phyloP scores from a whole-genome alignment of 163 green algal genomes.

The Smithsoniella earleae region DNA sequence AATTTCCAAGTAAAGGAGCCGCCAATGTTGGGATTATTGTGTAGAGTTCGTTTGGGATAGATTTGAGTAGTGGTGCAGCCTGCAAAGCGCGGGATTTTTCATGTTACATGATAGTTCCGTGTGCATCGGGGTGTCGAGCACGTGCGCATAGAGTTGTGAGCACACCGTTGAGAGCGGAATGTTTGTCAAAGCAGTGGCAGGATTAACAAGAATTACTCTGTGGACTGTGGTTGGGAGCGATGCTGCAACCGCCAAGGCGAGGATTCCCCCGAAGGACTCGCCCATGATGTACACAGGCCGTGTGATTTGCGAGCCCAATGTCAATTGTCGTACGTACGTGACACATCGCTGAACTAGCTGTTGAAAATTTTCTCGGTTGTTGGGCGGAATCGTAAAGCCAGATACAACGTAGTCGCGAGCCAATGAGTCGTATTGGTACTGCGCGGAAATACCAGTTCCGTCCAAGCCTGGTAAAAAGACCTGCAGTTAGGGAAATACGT shows the following conservation, averaged over 20 bases:
- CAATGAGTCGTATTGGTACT: constrained; percentile 64
- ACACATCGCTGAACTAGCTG: constrained; percentile 46
- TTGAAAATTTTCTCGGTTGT: constrained; percentile 56
- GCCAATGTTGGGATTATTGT: constrained; percentile 61
- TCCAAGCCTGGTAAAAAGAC: constrained; percentile 57
- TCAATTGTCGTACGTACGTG: background rate
- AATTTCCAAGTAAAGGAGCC: constrained; percentile 71
- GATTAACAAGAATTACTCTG: constrained; percentile 75
- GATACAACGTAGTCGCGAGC: constrained; percentile 60
- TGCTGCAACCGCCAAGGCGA: constrained; percentile 62
- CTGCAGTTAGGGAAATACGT: no score
- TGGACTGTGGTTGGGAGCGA: constrained; percentile 41
- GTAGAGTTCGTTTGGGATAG: constrained; percentile 55
- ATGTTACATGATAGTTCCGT: no score
- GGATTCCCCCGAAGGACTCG: constrained; percentile 78
- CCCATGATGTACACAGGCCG: constrained; percentile 80
- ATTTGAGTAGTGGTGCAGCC: background rate
- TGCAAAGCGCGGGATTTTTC: background rate
- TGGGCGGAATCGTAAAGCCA: constrained; percentile 48
- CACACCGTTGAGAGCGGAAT: no score
- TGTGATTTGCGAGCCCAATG: background rate
- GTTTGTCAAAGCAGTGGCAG: constrained; percentile 78
- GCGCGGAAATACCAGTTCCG: constrained; percentile 72
- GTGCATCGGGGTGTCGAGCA: no score
- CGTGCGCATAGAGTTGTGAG: no score